phyloP scores from a whole-genome alignment of 805 yeast genomes.

The Sungouiozyma ichnusensis region DNA sequence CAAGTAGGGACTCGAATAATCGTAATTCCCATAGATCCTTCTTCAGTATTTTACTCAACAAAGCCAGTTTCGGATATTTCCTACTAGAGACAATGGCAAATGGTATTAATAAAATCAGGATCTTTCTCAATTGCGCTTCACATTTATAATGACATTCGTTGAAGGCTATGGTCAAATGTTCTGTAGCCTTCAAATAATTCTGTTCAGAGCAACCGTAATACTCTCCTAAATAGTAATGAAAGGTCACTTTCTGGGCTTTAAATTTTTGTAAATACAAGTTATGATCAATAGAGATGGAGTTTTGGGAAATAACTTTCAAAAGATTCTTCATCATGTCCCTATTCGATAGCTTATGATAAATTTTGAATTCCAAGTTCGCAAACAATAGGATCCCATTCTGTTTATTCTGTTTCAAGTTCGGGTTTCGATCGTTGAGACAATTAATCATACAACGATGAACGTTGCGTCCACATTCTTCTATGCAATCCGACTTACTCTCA shows the following conservation, averaged over 20 bases:
- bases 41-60: slow-evolving; percentile 25
- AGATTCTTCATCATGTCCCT: slow-evolving; percentile 65
- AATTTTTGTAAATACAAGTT: slow-evolving; percentile 21
- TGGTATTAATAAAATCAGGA: slow-evolving; percentile 56
- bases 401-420: slow-evolving; percentile 39
- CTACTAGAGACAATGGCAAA: slow-evolving; percentile 41
- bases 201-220: slow-evolving; percentile 51
- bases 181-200: slow-evolving; percentile 42
- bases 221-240: slow-evolving; percentile 59
- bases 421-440: slow-evolving; percentile 68
- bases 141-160: slow-evolving; percentile 10
- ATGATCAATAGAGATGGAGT: slow-evolving; percentile 12
- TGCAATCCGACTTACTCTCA: slow-evolving; percentile 7
- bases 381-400: slow-evolving; percentile 59
- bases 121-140: slow-evolving; percentile 22
- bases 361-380: slow-evolving; percentile 55
- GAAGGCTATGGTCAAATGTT: slow-evolving; percentile 41
- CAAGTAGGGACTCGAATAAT: slow-evolving; percentile 39
- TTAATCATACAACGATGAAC: slow-evolving; percentile 66
- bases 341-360: slow-evolving; percentile 57
- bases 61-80: slow-evolving; percentile 35
- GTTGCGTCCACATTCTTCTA: slow-evolving; percentile 44
- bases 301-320: slow-evolving; percentile 52
- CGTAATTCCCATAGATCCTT: slow-evolving; percentile 30
- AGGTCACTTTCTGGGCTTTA: slow-evolving; percentile 47